Conservation (phyloP, 2,329 filamentous ascomycete species). For the Chrysoporthe austroafricana region DNA sequence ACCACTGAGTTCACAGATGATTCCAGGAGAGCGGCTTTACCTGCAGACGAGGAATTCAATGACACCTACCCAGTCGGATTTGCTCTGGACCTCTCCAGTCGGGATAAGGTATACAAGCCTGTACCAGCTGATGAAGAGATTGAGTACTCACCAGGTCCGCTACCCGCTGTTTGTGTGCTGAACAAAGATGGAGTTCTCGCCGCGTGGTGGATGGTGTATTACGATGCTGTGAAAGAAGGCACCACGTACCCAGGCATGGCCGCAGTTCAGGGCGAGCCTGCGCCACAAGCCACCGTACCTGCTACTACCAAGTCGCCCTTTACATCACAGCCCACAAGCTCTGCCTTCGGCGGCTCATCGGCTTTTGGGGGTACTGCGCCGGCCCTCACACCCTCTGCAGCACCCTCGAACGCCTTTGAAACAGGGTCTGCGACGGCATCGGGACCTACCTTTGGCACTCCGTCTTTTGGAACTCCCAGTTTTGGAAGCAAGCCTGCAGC, state of each 20-base stretch:
- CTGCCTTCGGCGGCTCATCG: slow-evolving; percentile 38
- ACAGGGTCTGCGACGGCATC: slow-evolving; percentile 21
- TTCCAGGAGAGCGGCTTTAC: slow-evolving; percentile 73
- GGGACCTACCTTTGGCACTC: slow-evolving; percentile 7
- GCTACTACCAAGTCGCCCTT: slow-evolving; percentile 37
- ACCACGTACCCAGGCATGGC: slow-evolving; percentile 74
- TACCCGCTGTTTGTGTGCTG: slow-evolving; percentile 82
- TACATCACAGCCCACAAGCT: slow-evolving; percentile 32
- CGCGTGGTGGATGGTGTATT: slow-evolving; percentile 91
- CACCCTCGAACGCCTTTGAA: slow-evolving; percentile 48
- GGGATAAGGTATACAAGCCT: slow-evolving; percentile 76
- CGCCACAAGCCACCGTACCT: slow-evolving; percentile 42
- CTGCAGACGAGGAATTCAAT: slow-evolving; percentile 63
- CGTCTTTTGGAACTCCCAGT: slow-evolving; percentile 38
- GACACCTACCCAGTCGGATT: slow-evolving; percentile 82
- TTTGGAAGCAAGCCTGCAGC: slow-evolving; percentile 39
- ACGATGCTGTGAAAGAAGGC: slow-evolving; percentile 77
- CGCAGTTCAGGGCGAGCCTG: slow-evolving; percentile 45
- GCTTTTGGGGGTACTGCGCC: slow-evolving; percentile 50
- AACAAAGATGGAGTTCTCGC: slow-evolving; percentile 87
- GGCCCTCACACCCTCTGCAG: slow-evolving; percentile 5
- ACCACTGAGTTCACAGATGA: slow-evolving; percentile 75
- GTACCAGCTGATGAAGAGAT: slow-evolving; percentile 78
- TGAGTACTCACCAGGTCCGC: slow-evolving; percentile 74
- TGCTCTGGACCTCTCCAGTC: slow-evolving; percentile 81